These are phyloP conservation scores for Cladochytrium replicatum DNA, from an alignment of 192 early-diverging fungal genomes.

Conservation along the genomic window DNA sequence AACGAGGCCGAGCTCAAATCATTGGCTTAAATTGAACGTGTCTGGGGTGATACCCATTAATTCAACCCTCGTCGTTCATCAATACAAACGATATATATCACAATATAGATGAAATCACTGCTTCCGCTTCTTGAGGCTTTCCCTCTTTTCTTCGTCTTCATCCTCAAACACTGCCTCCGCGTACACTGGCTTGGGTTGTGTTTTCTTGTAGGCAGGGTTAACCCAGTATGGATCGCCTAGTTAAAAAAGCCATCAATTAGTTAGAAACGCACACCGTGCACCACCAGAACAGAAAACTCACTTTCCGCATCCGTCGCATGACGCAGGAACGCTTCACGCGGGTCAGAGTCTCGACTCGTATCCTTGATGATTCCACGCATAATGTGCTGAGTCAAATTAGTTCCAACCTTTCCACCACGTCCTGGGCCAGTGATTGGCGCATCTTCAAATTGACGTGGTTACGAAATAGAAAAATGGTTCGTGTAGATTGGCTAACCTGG, in stretches of 20 bases:
- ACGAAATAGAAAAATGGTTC: neutral
- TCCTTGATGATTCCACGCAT: conserved; percentile 51
- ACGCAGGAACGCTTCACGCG: conserved; percentile 79
- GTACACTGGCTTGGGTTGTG: conserved; percentile 63
- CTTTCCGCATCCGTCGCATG: conserved; percentile 69
- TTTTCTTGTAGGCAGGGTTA: conserved; percentile 65
- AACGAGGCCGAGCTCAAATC: conserved; percentile 5
- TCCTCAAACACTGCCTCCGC: conserved; percentile 52
- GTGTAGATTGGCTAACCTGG: too few relatives aligned
- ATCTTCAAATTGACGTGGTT: too few relatives aligned
- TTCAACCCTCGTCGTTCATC: too few relatives aligned
- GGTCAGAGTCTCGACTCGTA: conserved; percentile 71
- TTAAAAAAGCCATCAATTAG: neutral
- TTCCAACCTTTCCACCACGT: conserved; percentile 74
- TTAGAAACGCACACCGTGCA: neutral
- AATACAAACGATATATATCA: too few relatives aligned
- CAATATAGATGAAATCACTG: too few relatives aligned
- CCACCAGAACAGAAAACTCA: conserved; percentile 2
- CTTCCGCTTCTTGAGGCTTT: conserved; percentile 37
- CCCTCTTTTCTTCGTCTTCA: conserved; percentile 42
- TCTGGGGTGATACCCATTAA: too few relatives aligned
- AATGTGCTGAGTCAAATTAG: conserved; percentile 72
- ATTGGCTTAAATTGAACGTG: too few relatives aligned
- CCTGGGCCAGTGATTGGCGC: conserved; percentile 72
- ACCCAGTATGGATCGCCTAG: conserved; percentile 75